These are phyloP conservation scores for Amaranthus palmeri DNA, from an alignment of 148 eudicot species.

Conservation along the genomic window DNA sequence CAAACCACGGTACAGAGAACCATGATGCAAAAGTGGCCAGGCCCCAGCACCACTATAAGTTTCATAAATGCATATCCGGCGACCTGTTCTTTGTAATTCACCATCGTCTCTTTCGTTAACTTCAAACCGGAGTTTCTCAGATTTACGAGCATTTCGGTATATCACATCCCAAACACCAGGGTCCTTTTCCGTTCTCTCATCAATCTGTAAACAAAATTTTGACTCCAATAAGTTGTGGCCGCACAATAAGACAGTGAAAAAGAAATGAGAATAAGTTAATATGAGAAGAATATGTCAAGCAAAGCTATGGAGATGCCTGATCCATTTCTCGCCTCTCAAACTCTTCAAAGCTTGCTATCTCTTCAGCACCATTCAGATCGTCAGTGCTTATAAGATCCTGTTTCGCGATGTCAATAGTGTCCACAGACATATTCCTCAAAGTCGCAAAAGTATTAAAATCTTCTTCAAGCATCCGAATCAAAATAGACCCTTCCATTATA, in stretches of 20 bases:
- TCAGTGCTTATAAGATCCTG: constrained; percentile 44
- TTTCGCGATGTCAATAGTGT: constrained; percentile 24
- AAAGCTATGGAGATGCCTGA: constrained; percentile 42
- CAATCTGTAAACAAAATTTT: constrained; percentile 44
- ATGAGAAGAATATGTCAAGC: background rate
- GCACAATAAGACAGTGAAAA: background rate
- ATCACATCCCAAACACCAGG: constrained; percentile 87
- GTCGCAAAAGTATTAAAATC: constrained; percentile 28
- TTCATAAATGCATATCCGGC: constrained; percentile 78
- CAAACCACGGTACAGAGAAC: constrained; percentile 94
- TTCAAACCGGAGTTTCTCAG: constrained; percentile 83
- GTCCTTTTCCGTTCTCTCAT: constrained; percentile 85
- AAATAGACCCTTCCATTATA: constrained; percentile 32
- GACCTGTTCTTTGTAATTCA: constrained; percentile 93
- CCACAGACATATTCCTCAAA: constrained; percentile 32
- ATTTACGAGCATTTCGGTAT: constrained; percentile 80
- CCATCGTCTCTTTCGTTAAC: constrained; percentile 93
- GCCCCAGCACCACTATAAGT: constrained; percentile 85
- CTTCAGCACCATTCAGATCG: constrained; percentile 67
- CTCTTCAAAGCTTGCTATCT: constrained; percentile 70
- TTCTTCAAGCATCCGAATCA: constrained; percentile 61
- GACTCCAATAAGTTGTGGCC: constrained; percentile 7
- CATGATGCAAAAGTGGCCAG: constrained; percentile 94
- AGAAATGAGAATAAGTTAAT: constrained; percentile 3
- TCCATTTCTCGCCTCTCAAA: constrained; percentile 65